These are phyloP conservation scores for Patellifolia procumbens DNA, from an alignment of 179 eudicot genomes.

Conservation along the genomic window DNA sequence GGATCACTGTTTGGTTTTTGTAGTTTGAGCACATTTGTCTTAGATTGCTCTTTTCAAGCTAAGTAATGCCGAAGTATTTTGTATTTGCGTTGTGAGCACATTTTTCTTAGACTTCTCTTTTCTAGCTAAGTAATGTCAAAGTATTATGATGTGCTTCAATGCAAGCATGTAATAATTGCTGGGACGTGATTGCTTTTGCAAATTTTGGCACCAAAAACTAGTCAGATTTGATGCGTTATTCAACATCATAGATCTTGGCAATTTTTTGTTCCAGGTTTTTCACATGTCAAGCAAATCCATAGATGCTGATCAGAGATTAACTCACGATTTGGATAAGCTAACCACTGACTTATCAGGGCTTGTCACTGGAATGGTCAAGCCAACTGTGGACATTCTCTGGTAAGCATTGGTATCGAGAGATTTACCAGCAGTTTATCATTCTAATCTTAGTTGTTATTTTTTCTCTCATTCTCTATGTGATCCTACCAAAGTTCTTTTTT, in stretches of 20 bases:
- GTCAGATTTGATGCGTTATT: background rate
- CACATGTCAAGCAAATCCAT: conserved; percentile 69
- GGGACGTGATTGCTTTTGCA: background rate
- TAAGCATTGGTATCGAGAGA: conserved; percentile 34
- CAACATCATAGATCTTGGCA: background rate
- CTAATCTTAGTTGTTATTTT: background rate
- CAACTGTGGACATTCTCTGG: conserved; percentile 96
- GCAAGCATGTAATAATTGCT: conserved; percentile 9
- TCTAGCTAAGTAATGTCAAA: background rate
- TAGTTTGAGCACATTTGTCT: background rate
- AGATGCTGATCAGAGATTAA: conserved; percentile 95
- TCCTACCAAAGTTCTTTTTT: background rate
- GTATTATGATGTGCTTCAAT: background rate
- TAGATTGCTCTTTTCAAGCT: background rate
- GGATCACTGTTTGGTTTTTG: background rate
- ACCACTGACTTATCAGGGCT: conserved; percentile 84
- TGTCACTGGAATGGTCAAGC: conserved; percentile 98
- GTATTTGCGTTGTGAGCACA: too few relatives aligned
- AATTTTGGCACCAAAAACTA: background rate
- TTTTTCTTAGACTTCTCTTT: background rate
- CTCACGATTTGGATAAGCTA: conserved; percentile 94
- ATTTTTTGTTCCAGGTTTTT: conserved; percentile 62
- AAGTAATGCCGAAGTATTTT: too few relatives aligned
- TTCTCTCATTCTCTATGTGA: conserved; percentile 13
- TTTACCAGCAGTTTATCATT: conserved; percentile 9